phyloP scores from a whole-genome alignment of 164 flowering plant species.

The Chimonanthus praecox region DNA sequence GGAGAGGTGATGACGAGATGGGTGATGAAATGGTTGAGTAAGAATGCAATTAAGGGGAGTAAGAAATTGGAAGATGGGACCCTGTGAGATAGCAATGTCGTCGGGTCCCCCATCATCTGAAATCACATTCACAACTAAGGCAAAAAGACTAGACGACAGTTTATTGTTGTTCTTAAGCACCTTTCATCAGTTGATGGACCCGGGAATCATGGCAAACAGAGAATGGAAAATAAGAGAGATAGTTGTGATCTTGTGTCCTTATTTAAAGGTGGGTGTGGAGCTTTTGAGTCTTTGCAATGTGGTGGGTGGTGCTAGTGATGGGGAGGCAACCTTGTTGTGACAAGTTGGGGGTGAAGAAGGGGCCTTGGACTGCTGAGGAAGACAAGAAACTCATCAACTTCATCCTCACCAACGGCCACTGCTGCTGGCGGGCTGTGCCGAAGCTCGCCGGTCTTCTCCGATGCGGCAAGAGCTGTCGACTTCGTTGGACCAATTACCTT shows the following conservation, averaged over 20 bases:
- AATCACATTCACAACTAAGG: slow-evolving; percentile 20
- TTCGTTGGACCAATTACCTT: slow-evolving; percentile 91
- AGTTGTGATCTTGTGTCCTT: slow-evolving; percentile 7
- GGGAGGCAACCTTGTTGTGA: slow-evolving; percentile 95
- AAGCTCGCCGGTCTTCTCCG: slow-evolving; percentile 87
- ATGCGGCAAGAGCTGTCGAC: slow-evolving; percentile 91
- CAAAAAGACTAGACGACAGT: slow-evolving; percentile 25
- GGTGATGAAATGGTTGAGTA: slow-evolving; percentile 49
- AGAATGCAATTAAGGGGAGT: slow-evolving; percentile 25
- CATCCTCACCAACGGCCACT: slow-evolving; percentile 82
- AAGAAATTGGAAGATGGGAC: not conserved
- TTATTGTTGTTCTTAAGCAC: slow-evolving; percentile 43
- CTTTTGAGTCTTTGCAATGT: slow-evolving; percentile 21
- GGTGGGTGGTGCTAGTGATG: slow-evolving; percentile 30
- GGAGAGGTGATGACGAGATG: slow-evolving; percentile 36
- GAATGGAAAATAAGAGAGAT: not conserved
- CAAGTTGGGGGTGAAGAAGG: slow-evolving; percentile 89
- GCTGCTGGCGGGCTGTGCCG: slow-evolving; percentile 91
- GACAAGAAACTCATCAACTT: slow-evolving; percentile 88
- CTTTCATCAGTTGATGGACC: slow-evolving; percentile 49
- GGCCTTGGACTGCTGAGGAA: slow-evolving; percentile 97
- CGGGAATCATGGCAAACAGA: slow-evolving; percentile 9
- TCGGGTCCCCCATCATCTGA: slow-evolving; percentile 23
- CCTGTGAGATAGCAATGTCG: not conserved
- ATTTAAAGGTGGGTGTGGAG: slow-evolving; percentile 47